Base-by-base conservation (phyloP, 257 asterid species). In the Echites panduratus region DNA sequence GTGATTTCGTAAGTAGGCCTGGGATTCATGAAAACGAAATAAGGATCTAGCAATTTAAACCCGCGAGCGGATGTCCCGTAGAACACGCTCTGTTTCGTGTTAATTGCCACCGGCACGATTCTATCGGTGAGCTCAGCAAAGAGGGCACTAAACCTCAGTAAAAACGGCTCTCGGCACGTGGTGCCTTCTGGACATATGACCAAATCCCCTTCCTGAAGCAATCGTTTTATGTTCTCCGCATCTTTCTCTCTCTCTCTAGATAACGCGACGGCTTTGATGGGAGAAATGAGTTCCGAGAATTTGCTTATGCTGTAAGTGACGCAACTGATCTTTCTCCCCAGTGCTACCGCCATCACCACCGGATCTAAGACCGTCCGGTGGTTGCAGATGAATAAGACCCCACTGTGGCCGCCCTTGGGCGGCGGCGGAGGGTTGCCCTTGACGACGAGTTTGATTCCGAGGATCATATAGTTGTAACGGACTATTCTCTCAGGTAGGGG, bases 121-220 rank as follows among this genome's bases (percentile, higher is more conserved):
- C 97, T 72, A 64, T 93, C 96, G 9, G 94, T 93, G 3, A 93
- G 53, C 54, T 93, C 98, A 0, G 98, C 97, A 32, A 93, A 93
- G 2, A 93, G 84, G n/a, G 96, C 97, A 58, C 96, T 91, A 72
- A 93, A 91, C 76, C 97, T 72, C 35, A 93, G 80, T 70, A 93
- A 66, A 61, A 91, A 93, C 16, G 93, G 87, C 57, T 91, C 98
- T 35, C 98, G 44, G 56, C 98, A 93, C 0, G 98, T 93, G 0
- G 98, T 93, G 32, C 98, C 98, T 66, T 93, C 98, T 0, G 97
- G 96, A 73, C 96, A 93, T 0, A 93, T 79, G 0, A 91, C 96
- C 49, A 93, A 65, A 38, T 91, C 98, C 44, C 97, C 97, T 70
- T 91, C 92, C 59, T 88, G 86, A 0, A 93, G 79, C 63, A 93